A percentile compares a stretch with the other conserved stretches of the same genome.
These are phyloP conservation scores for Jacaranda copaia DNA, from an alignment of 257 asterid genomes.

Conservation along the genomic window DNA sequence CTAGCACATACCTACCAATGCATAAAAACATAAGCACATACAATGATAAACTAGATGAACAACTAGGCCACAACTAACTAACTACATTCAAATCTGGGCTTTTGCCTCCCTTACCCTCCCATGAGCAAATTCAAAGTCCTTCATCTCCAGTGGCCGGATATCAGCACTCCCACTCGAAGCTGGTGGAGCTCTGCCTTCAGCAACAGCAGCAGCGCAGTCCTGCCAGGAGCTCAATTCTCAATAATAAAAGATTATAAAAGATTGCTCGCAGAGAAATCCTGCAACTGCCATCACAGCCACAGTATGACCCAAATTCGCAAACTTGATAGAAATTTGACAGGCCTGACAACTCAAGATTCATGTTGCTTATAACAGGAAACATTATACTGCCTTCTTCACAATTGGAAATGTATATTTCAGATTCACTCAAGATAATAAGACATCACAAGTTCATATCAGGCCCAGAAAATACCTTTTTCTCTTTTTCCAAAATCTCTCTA, in stretches of 20 bases:
- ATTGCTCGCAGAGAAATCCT: too few relatives aligned
- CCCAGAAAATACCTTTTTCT: constrained; percentile 65
- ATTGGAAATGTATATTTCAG: too few relatives aligned
- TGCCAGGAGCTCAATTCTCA: constrained; percentile 40
- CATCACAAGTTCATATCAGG: not conserved
- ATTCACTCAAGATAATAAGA: too few relatives aligned
- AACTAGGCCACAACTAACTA: too few relatives aligned
- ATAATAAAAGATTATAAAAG: too few relatives aligned
- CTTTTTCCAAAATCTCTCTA: constrained; percentile 82
- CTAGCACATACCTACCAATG: constrained; percentile 73
- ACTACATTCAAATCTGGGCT: not conserved
- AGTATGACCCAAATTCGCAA: too few relatives aligned
- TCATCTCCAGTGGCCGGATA: constrained; percentile 72
- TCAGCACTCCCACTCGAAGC: constrained; percentile 79
- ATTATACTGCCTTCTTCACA: too few relatives aligned
- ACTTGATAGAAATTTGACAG: too few relatives aligned
- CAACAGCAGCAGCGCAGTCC: constrained; percentile 78
- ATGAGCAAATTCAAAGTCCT: constrained; percentile 84
- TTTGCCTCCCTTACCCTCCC: constrained; percentile 64
- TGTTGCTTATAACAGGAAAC: too few relatives aligned
- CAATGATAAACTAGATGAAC: too few relatives aligned
- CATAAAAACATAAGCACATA: not conserved
- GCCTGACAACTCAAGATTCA: too few relatives aligned
- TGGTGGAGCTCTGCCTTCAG: constrained; percentile 74
- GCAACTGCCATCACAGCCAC: too few relatives aligned